Base-by-base conservation (phyloP, 257 asterid genomes). In the Eucommia ulmoides region DNA sequence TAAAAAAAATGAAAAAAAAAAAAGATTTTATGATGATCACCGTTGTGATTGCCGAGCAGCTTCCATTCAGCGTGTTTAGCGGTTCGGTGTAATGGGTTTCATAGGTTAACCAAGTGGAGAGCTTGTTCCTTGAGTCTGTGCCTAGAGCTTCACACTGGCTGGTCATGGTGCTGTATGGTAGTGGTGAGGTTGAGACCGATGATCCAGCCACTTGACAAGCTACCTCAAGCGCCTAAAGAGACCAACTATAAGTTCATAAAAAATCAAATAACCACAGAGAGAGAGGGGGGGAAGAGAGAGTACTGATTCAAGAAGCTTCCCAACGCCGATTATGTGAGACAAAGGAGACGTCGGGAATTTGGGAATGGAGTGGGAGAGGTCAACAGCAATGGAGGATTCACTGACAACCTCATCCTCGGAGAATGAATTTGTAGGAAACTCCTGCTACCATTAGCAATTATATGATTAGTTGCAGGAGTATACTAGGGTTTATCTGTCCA, bases 191-290 rank as follows among this genome's bases (percentile, higher is more conserved):
- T 44, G 96, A 91, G 23, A 91, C 68, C 6, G 83, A 68, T 45
- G 96, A 60, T 56, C 98, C 96, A n/a, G 96, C 99, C 24, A 91
- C 99, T 65, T 91, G 96, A 44, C 99, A 91, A 29, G 99, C 99
- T 54, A 91, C 99, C 71, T 86, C 94, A 11, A 86, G 88, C 20
- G 99, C 99, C 96, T 91, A 78, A 65, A 63, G 73, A 51, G 3
- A 42, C 9, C n/a, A 12, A 29, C 12, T 5, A 29, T 29, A 5
- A 29, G 38, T 29, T 5, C 12, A 29, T 29, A 5, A 29, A 12
- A n/a, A n/a, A n/a, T n/a, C n/a, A n/a, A n/a, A n/a, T n/a, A n/a
- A n/a, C n/a, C n/a, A n/a, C n/a, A n/a, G n/a, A n/a, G n/a, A n/a
- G n/a, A n/a, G n/a, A n/a, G n/a, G n/a, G n/a, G n/a, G n/a, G n/a